Evolutionary conservation across 495 filamentous ascomycete species (phyloP).

Genomic region (Hypoxylon fuscum): DNA sequence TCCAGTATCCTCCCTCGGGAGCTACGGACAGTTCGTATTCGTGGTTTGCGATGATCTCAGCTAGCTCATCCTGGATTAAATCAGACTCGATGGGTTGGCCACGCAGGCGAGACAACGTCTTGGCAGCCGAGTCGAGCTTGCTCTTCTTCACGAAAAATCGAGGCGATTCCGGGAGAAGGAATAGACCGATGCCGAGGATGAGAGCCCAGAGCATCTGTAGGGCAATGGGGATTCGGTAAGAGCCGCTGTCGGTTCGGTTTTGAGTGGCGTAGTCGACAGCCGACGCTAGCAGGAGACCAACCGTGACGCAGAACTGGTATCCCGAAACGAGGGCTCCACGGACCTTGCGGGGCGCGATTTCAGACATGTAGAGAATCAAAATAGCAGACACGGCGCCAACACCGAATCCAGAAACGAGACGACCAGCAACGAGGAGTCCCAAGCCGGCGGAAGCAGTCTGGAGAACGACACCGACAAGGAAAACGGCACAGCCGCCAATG

Average conservation of each 20-base stretch:
- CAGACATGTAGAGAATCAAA: conserved; percentile 81
- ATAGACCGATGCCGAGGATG: conserved; percentile 67
- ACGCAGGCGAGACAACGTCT: conserved; percentile 71
- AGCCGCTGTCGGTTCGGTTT: conserved; percentile 66
- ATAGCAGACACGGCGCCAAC: conserved; percentile 79
- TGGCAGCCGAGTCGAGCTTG: conserved; percentile 67
- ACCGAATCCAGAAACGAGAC: conserved; percentile 76
- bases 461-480: conserved; percentile 69
- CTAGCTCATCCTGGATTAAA: conserved; percentile 72
- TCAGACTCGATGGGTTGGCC: conserved; percentile 70
- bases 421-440: conserved; percentile 70
- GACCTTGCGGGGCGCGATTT: conserved; percentile 72
- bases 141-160: conserved; percentile 83
- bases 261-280: conserved; percentile 76
- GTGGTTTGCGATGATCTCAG: conserved; percentile 85
- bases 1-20: conserved; percentile 69
- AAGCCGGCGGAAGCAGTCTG: conserved; percentile 57
- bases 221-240: conserved; percentile 77
- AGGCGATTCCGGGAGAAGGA: conserved; percentile 78
- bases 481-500: conserved; percentile 70
- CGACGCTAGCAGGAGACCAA: conserved; percentile 75
- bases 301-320: conserved; percentile 82
- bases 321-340: conserved; percentile 77
- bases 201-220: conserved; percentile 76
- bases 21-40: conserved; percentile 77